A percentile compares a stretch with the other conserved stretches of the same genome.
These are phyloP conservation scores for Exophiala phaeomuriformis DNA, from an alignment of 2,329 filamentous ascomycete species.

Conservation along the genomic window DNA sequence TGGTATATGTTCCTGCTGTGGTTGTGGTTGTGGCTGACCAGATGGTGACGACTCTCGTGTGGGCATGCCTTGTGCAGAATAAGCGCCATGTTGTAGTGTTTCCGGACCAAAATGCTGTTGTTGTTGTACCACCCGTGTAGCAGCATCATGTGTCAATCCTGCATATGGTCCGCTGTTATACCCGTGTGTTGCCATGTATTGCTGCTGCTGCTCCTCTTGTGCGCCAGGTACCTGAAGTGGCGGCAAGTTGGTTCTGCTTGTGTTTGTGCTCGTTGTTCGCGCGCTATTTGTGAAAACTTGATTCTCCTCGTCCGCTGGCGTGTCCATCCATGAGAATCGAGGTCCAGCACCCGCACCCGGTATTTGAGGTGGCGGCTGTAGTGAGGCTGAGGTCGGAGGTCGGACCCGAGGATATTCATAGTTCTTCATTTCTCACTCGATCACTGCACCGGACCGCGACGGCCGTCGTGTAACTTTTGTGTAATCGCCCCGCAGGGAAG, in stretches of 20 bases:
- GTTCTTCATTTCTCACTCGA: conserved; percentile 15
- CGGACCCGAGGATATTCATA: conserved; percentile 24
- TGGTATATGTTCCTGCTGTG: conserved; percentile 3
- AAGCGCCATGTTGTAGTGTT: conserved; percentile 3
- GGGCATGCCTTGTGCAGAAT: conserved; percentile 2
- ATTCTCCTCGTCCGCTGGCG: conserved; percentile 17
- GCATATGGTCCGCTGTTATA: conserved; percentile 2
- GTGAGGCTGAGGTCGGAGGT: conserved; percentile 11
- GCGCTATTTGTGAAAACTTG: conserved; percentile 11
- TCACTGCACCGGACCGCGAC: conserved; percentile 6
- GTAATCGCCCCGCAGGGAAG: not conserved
- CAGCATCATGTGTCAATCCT: conserved; percentile 7
- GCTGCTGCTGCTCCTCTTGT: not conserved
- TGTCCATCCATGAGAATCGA: conserved; percentile 23
- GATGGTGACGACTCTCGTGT: not conserved
- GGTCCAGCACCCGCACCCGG: not conserved
- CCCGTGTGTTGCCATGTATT: conserved; percentile 11
- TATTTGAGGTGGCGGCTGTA: conserved; percentile 10
- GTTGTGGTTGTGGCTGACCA: not conserved
- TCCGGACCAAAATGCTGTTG: conserved; percentile 9
- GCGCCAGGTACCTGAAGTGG: not conserved
- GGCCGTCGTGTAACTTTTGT: conserved; percentile 2
- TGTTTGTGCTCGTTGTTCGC: not conserved
- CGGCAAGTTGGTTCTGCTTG: not conserved
- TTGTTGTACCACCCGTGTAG: conserved; percentile 9